Percentiles rank a stretch among this genome's conserved stretches.
Evolutionary conservation across 306 rosid species (phyloP).

Genomic region (Comarum palustre): DNA sequence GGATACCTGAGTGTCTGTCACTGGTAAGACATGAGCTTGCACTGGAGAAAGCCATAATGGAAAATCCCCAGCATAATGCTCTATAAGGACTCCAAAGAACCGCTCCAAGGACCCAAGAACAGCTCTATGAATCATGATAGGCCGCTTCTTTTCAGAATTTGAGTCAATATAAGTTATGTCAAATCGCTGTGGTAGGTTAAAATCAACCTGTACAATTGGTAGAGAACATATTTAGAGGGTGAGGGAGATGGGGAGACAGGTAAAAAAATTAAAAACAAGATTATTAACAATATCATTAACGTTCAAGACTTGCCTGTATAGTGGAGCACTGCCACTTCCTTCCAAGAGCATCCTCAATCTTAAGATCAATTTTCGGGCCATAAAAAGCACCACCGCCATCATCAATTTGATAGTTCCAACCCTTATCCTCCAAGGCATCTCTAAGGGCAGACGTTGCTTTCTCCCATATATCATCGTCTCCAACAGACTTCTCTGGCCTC

Average conservation of each 20-base stretch:
- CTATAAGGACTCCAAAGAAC: slow-evolving; percentile 91
- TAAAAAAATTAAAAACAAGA: not conserved
- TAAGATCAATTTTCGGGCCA: slow-evolving; percentile 96
- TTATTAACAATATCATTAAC: slow-evolving; percentile 2
- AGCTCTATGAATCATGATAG: slow-evolving; percentile 94
- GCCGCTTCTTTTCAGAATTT: slow-evolving; percentile 73
- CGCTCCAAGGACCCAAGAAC: slow-evolving; percentile 96
- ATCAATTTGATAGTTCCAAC: slow-evolving; percentile 86
- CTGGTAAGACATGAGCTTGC: slow-evolving; percentile 89
- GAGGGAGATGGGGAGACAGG: slow-evolving; percentile 16
- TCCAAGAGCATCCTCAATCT: slow-evolving; percentile 98
- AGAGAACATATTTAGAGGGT: not conserved
- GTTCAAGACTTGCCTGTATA: slow-evolving; percentile 65
- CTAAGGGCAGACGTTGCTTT: slow-evolving; percentile 81
- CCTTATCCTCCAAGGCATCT: slow-evolving; percentile 89
- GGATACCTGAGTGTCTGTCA: slow-evolving; percentile 81
- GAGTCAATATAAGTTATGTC: slow-evolving; percentile 86
- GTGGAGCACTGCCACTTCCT: slow-evolving; percentile 99
- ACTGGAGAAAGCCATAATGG: slow-evolving; percentile 96
- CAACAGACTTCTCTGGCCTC: slow-evolving; percentile 85
- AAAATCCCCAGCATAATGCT: slow-evolving; percentile 94
- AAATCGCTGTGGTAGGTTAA: slow-evolving; percentile 89
- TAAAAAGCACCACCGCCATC: slow-evolving; percentile 99
- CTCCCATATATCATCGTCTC: slow-evolving; percentile 82
- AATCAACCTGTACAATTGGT: slow-evolving; percentile 69